A percentile compares a stretch with the other conserved stretches of the same genome.
These are phyloP conservation scores for Hordeum vulgare DNA, from an alignment of 176 grass and related monocot species.

Conservation along the genomic window DNA sequence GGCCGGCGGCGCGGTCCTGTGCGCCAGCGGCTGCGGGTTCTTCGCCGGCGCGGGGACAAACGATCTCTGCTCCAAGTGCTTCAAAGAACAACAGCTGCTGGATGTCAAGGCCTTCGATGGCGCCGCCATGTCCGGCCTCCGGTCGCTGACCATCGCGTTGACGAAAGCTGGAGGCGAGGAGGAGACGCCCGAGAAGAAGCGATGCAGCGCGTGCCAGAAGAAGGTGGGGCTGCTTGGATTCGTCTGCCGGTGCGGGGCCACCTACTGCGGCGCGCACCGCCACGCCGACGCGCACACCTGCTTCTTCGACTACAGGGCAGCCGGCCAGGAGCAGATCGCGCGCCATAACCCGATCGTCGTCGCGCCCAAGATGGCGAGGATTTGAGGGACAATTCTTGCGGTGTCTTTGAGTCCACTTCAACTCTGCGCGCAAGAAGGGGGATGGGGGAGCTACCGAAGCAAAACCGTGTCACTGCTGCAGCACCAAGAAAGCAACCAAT, in stretches of 20 bases:
- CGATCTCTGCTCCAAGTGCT: conserved; percentile 19
- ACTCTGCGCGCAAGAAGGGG: no score
- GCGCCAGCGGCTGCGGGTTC: conserved; percentile 13
- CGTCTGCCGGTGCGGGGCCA: neutral
- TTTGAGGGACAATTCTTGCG: neutral
- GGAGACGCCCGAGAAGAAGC: neutral
- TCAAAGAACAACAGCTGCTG: neutral
- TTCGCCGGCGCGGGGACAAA: neutral
- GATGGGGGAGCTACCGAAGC: no score
- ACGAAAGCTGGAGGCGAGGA: neutral
- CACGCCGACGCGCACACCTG: neutral
- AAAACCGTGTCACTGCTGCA: no score
- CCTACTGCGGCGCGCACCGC: neutral
- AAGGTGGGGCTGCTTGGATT: neutral
- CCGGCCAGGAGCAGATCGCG: neutral
- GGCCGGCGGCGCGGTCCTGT: neutral
- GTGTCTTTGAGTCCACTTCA: no score
- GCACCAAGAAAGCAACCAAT: no score
- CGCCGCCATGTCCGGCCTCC: neutral
- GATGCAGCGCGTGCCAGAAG: neutral
- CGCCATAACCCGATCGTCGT: neutral
- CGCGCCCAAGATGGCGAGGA: neutral
- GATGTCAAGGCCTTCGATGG: neutral
- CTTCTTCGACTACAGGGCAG: neutral
- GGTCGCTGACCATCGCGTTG: neutral